Conservation (phyloP, 2,329 filamentous ascomycete genomes). For the Alternaria dauci region DNA sequence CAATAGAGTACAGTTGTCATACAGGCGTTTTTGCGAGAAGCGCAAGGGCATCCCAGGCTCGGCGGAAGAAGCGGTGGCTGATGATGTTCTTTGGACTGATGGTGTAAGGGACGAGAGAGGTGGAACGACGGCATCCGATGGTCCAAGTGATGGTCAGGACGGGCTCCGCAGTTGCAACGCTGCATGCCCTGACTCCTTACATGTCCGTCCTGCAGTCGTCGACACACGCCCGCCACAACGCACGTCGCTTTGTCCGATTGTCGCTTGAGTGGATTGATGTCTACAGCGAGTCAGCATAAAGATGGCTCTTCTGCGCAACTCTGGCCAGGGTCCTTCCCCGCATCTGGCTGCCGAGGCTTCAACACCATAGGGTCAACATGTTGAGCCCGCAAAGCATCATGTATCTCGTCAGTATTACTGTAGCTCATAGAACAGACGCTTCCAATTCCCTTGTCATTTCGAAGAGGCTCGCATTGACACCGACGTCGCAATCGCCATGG, state of each 20-base stretch:
- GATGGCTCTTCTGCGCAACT: background rate
- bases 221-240: background rate
- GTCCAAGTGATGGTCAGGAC: background rate
- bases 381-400: slow-evolving; percentile 2
- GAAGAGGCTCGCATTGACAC: background rate
- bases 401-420: background rate
- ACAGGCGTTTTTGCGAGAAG: background rate
- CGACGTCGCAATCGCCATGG: slow-evolving; percentile 22
- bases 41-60: background rate
- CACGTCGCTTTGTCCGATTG: background rate
- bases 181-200: background rate
- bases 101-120: background rate
- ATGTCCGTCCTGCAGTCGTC: background rate
- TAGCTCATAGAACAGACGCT: background rate
- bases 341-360: slow-evolving; percentile 32
- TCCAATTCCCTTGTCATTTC: rapidly evolving
- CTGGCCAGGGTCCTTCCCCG: slow-evolving; percentile 21
- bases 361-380: background rate
- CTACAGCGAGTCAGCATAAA: background rate
- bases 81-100: background rate
- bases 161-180: background rate
- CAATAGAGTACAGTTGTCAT: background rate
- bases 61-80: background rate
- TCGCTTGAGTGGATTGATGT: background rate
- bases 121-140: background rate